Evolutionary conservation across 2,329 filamentous ascomycete genomes (phyloP).

Genomic region (Diaporthe capsici): DNA sequence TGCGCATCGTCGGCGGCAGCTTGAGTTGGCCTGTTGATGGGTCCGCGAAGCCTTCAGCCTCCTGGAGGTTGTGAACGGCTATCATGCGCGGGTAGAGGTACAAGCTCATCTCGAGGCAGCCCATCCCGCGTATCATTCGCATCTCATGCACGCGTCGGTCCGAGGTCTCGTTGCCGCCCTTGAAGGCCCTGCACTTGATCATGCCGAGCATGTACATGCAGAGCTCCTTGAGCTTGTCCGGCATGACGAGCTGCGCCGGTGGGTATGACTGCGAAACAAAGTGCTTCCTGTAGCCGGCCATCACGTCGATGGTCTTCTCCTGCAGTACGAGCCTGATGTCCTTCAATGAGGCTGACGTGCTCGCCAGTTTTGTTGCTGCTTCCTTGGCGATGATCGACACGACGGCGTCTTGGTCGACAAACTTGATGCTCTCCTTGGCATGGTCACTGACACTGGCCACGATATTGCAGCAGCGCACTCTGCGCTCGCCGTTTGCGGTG

Average conservation of each 20-base stretch:
- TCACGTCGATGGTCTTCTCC: conserved; percentile 93
- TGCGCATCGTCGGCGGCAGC: conserved; percentile 84
- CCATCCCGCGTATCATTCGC: conserved; percentile 90
- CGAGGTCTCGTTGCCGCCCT: conserved; percentile 90
- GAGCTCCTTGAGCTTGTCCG: conserved; percentile 95
- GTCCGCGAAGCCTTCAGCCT: conserved; percentile 93
- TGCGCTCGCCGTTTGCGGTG: conserved; percentile 87
- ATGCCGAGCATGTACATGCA: conserved; percentile 95
- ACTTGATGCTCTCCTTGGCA: conserved; percentile 88
- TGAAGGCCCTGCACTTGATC: conserved; percentile 92
- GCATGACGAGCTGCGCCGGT: conserved; percentile 92
- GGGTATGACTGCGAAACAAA: conserved; percentile 87
- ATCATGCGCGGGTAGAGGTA: conserved; percentile 97
- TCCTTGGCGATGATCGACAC: conserved; percentile 92
- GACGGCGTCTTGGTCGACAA: conserved; percentile 96
- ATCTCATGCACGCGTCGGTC: conserved; percentile 93
- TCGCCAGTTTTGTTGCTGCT: conserved; percentile 85
- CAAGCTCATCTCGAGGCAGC: conserved; percentile 85
- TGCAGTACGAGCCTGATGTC: conserved; percentile 87
- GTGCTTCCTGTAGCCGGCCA: conserved; percentile 93
- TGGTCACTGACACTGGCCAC: conserved; percentile 93
- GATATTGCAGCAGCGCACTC: conserved; percentile 93
- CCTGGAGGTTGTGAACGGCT: conserved; percentile 88
- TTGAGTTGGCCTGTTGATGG: conserved; percentile 85
- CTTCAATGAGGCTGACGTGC: conserved; percentile 79